Evolutionary conservation across 441 rosid genomes (phyloP), one percentile per base, ranked within the genome.

Genomic region (Pelargonium citronellum): DNA sequence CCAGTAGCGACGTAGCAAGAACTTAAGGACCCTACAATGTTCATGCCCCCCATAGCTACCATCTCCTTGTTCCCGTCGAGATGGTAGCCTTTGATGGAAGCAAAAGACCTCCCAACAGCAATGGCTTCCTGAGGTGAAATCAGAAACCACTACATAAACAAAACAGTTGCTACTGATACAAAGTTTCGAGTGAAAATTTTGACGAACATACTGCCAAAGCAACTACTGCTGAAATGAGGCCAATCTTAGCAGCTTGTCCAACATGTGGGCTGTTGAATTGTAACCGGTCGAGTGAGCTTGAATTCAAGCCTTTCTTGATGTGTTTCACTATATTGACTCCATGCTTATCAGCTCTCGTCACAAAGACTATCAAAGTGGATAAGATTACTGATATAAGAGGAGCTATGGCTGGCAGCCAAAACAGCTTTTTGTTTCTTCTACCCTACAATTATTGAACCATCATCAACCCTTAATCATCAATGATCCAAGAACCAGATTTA

Each of bases 41-140:
- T 95, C 98, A 92, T 95, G 71, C 83, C 79, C 51, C 99, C 99
- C 72, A 95, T 75, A 6, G 99, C 99, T 41, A 95, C 87, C 99
- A 92, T 95, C 80, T 95, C 99, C 83, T 95, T 95, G 86, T 95
- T 92, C 3, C 98, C 99, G 70, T 95, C 98, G 20, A 95, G 87
- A 71, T 92, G 87, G 82, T 95, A 95, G 64, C 90, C 86, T 82
- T 92, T 95, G 81, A 85, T 87, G 96, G 89, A 85, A 0, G 99
- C 87, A 67, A 95, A 95, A 66, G 98, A 92, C 79, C 99, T 84
- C 11, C 99, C 99, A 0, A 95, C 98, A 1, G 99, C 99, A 70
- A 95, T 90, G 69, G 98, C 98, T 87, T 95, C 99, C 99, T 92
- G 83, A 22, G 24, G 15, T 1, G n/a, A 12, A 4, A 1, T 4